These are phyloP conservation scores for barrel medic (Medicago truncatula) DNA, from an alignment of 306 rosid species.

Conservation along the genomic window MtrunA17r5.0-ANR NC_053049.1:11143001-11143500, in stretches of 20 bases:
- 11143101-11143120: constrained; percentile 68
- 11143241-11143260: constrained; percentile 64
- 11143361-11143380: constrained; percentile 79
- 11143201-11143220: constrained; percentile 40
- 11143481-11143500: constrained; percentile 82
- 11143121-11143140: constrained; percentile 75
- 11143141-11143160: constrained; percentile 68
- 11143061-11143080: constrained; percentile 74
- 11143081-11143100: constrained; percentile 76
- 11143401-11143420: constrained; percentile 70
- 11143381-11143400: constrained; percentile 60
- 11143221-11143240: constrained; percentile 55
- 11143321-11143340: constrained; percentile 52
- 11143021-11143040: not conserved
- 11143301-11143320: constrained; percentile 69
- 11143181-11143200: constrained; percentile 42
- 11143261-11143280: constrained; percentile 54
- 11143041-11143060: constrained; percentile 15
- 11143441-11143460: constrained; percentile 70
- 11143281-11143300: constrained; percentile 71
- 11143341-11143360: constrained; percentile 84
- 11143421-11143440: constrained; percentile 71
- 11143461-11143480: constrained; percentile 72
- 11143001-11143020: not conserved
- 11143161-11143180: constrained; percentile 75